Conservation (phyloP, 164 flowering plant species). For the Vitis rupestris region DNA sequence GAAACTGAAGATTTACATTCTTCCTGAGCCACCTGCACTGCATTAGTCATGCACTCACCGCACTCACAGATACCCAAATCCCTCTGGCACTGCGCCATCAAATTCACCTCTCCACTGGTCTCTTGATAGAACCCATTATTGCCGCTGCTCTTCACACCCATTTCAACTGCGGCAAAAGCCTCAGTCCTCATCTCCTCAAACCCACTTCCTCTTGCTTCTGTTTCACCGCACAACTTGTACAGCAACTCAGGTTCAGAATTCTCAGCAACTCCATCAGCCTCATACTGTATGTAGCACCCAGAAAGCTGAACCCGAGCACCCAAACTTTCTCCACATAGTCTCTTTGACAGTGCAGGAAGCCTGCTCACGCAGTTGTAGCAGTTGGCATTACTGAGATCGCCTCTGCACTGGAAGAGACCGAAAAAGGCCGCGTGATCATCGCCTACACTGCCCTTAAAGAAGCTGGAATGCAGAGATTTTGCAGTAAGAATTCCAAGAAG, state of each 20-base stretch:
- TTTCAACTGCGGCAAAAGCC: slow-evolving; percentile 28
- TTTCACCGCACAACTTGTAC: slow-evolving; percentile 19
- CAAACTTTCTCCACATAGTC: slow-evolving; percentile 8
- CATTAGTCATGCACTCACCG: slow-evolving; percentile 36
- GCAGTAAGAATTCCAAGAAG: slow-evolving; percentile 24
- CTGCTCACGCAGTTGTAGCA: slow-evolving; percentile 32
- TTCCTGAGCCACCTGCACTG: slow-evolving; percentile 28
- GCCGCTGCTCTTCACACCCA: slow-evolving; percentile 15
- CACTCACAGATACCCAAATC: slow-evolving; percentile 39
- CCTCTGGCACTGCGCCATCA: slow-evolving; percentile 43
- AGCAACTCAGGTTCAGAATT: background rate
- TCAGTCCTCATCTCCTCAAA: slow-evolving; percentile 19
- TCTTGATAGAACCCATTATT: slow-evolving; percentile 26
- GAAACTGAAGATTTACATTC: slow-evolving; percentile 30
- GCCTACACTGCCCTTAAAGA: slow-evolving; percentile 24
- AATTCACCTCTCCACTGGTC: slow-evolving; percentile 21
- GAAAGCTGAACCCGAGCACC: slow-evolving; percentile 30
- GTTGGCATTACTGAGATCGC: slow-evolving; percentile 20
- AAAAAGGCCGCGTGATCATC: slow-evolving; percentile 14
- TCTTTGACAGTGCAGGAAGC: slow-evolving; percentile 15
- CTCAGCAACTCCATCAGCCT: slow-evolving; percentile 9
- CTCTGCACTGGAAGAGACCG: slow-evolving; percentile 39
- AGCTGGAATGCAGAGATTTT: slow-evolving; percentile 28
- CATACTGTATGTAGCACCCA: slow-evolving; percentile 33
- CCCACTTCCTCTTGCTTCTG: background rate